Percentiles rank a stretch among this genome's conserved stretches.
These are phyloP conservation scores for Kokia cookei DNA, from an alignment of 441 rosid genomes.

Conservation along the genomic window DNA sequence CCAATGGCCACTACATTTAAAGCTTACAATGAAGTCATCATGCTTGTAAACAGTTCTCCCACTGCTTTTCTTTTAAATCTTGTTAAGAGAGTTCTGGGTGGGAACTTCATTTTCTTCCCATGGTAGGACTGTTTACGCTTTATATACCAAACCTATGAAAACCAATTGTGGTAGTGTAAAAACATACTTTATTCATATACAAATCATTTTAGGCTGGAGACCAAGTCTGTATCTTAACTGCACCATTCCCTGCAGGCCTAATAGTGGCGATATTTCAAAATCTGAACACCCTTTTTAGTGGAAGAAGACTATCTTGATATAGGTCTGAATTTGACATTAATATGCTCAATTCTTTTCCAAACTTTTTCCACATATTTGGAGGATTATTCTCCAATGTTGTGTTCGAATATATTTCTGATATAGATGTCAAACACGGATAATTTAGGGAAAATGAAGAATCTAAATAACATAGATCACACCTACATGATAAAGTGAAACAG, in stretches of 20 bases:
- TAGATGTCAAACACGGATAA: no score
- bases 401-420: not conserved
- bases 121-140: no score
- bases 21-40: not conserved
- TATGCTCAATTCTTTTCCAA: not conserved
- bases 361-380: not conserved
- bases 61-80: not conserved
- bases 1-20: not conserved
- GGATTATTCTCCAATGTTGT: not conserved
- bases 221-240: not conserved
- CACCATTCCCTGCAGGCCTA: not conserved
- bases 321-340: not conserved
- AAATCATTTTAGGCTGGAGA: not conserved
- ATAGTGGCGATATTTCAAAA: slow-evolving; percentile 7
- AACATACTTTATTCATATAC: not conserved
- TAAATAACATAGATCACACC: not conserved
- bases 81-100: not conserved
- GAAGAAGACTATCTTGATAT: not conserved
- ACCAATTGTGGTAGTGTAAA: not conserved
- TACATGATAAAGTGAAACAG: not conserved
- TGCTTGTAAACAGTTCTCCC: not conserved
- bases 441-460: not conserved
- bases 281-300: not conserved
- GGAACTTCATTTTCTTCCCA: not conserved
- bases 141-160: not conserved